Percentiles rank a stretch among this genome's conserved stretches.
Evolutionary conservation across 139 green algal genomes (phyloP).

Genomic region (Limnomonas spitsbergensis): DNA sequence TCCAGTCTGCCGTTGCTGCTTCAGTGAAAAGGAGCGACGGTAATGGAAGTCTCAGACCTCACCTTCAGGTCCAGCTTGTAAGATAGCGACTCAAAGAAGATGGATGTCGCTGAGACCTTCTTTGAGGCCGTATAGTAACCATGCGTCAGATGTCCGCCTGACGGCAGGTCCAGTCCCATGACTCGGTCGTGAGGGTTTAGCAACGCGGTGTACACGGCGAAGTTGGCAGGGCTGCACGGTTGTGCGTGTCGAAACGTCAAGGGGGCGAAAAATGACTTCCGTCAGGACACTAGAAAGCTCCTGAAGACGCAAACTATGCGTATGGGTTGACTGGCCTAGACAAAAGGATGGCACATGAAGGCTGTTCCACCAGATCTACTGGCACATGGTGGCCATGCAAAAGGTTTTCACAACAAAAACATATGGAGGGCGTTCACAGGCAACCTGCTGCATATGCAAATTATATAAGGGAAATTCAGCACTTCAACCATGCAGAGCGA

Average conservation of each 20-base stretch:
- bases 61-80: constrained; percentile 88
- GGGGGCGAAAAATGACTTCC: neutral
- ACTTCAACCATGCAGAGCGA: too few species aligned
- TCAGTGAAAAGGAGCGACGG: too few species aligned
- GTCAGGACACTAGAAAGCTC: neutral
- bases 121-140: constrained; percentile 95
- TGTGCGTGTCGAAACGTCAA: constrained; percentile 2
- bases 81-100: constrained; percentile 94
- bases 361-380: too few species aligned
- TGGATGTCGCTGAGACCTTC: constrained; percentile 94
- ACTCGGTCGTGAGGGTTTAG: constrained; percentile 96
- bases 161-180: constrained; percentile 96
- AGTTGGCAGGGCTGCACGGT: constrained; percentile 89
- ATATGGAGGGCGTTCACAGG: too few species aligned
- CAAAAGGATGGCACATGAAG: neutral
- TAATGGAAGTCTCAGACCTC: too few species aligned
- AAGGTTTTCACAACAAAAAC: too few species aligned
- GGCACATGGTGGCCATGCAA: too few species aligned
- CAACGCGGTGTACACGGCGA: constrained; percentile 97
- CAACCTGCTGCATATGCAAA: too few species aligned
- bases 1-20: too few species aligned
- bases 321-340: neutral
- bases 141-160: constrained; percentile 94
- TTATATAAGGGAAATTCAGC: too few species aligned
- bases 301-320: neutral